Conservation (phyloP, 805 yeast species). For the Zygosaccharomyces gambellarensis region DNA sequence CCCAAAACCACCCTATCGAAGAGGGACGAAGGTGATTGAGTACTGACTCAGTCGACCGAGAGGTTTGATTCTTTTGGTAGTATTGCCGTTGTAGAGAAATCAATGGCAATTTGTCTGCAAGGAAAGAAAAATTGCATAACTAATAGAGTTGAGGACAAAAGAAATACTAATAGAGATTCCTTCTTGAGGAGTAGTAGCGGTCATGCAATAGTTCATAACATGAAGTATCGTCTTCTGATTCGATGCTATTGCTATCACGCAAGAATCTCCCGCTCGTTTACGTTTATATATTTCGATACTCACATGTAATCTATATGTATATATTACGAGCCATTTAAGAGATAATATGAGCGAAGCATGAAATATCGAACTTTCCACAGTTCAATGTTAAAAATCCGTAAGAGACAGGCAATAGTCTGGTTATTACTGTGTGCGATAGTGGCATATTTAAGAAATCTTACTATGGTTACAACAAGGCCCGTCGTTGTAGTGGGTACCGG, state of each 20-base stretch:
- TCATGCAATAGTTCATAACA: conserved; percentile 2
- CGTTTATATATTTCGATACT: background rate
- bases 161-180: background rate
- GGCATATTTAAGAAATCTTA: background rate
- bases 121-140: background rate
- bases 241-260: conserved; percentile 1
- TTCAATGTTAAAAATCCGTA: conserved; percentile 1
- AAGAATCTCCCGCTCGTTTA: background rate
- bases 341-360: background rate
- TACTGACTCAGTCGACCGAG: conserved; percentile 23
- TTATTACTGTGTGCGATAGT: background rate
- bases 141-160: background rate
- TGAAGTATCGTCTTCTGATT: background rate
- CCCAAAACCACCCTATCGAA: conserved; percentile 27
- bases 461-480: conserved; percentile 22
- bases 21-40: conserved; percentile 33
- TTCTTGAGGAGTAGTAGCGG: conserved; percentile 4
- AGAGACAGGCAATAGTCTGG: background rate
- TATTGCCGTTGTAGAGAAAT: background rate
- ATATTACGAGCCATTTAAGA: background rate
- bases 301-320: background rate
- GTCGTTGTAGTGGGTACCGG: conserved; percentile 54
- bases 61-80: conserved; percentile 34
- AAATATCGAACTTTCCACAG: background rate
- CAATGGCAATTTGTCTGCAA: background rate